phyloP scores from a whole-genome alignment of 176 grass and related monocot species.

The Oropetium thomaeum region DNA sequence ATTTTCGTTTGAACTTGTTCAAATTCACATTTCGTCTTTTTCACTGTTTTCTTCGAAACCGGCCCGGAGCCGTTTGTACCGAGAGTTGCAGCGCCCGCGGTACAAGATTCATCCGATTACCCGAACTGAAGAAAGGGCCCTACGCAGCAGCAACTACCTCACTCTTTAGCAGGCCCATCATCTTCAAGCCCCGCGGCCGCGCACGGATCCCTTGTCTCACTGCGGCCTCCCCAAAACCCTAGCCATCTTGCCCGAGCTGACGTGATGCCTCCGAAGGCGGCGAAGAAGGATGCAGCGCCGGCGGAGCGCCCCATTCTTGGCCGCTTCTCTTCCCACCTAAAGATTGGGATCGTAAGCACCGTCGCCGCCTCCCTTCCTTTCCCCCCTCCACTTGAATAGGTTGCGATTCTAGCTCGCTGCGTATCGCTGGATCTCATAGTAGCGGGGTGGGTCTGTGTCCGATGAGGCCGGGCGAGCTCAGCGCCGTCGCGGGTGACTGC shows the following conservation, averaged over 20 bases:
- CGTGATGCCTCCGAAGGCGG: slow-evolving; percentile 82
- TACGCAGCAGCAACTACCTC: no score
- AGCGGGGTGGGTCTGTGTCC: no score
- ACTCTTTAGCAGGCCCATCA: background rate
- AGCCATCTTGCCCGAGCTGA: background rate
- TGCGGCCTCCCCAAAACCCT: slow-evolving; percentile 32
- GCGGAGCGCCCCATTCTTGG: slow-evolving; percentile 89
- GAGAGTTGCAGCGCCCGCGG: no score
- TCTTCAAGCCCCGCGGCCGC: background rate
- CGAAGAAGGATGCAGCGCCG: slow-evolving; percentile 79
- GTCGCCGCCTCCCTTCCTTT: background rate
- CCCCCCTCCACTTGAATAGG: background rate
- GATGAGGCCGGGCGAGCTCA: background rate
- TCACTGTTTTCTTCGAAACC: no score
- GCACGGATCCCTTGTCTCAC: background rate
- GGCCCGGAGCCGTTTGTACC: no score
- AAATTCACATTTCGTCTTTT: no score
- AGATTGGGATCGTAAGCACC: slow-evolving; percentile 90
- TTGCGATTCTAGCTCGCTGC: background rate
- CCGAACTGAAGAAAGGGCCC: no score
- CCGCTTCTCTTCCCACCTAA: slow-evolving; percentile 97
- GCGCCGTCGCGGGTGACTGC: background rate
- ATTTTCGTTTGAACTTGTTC: no score
- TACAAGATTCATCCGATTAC: no score
- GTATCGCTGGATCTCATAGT: background rate